Conservation (phyloP, 2,329 filamentous ascomycete genomes). For the Ophiostoma angusticollis region DNA sequence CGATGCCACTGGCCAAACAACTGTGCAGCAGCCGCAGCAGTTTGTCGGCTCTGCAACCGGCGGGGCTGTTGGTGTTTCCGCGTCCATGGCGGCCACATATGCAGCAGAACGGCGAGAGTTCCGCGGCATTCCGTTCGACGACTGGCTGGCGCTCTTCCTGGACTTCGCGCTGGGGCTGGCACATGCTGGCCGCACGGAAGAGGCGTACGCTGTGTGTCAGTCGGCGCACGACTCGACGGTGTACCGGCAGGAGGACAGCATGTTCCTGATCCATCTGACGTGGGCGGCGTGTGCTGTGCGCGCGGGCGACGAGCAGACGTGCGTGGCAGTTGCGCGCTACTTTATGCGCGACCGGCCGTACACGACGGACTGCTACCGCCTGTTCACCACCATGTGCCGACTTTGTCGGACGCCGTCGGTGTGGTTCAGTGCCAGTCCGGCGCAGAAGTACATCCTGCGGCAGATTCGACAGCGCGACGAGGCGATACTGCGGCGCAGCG, state of each 20-base stretch:
- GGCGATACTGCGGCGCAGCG: slow-evolving; percentile 56
- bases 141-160: slow-evolving; percentile 83
- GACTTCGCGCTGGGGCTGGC: slow-evolving; percentile 74
- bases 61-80: no score
- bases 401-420: slow-evolving; percentile 56
- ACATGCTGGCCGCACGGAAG: slow-evolving; percentile 49
- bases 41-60: no score
- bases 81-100: no score
- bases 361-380: slow-evolving; percentile 67
- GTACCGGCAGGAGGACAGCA: slow-evolving; percentile 50
- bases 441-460: slow-evolving; percentile 81
- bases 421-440: slow-evolving; percentile 68
- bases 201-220: slow-evolving; percentile 70
- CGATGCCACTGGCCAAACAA: no score
- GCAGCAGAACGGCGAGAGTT: slow-evolving; percentile 23
- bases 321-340: slow-evolving; percentile 60
- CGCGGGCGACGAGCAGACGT: slow-evolving; percentile 66
- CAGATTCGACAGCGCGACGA: slow-evolving; percentile 86
- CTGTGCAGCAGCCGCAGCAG: no score
- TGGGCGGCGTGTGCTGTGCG: slow-evolving; percentile 77
- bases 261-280: slow-evolving; percentile 61
- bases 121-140: slow-evolving; percentile 65
- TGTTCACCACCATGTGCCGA: slow-evolving; percentile 68
- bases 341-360: slow-evolving; percentile 75
- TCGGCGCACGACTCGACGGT: slow-evolving; percentile 69